These are phyloP conservation scores for Calophaca sinica DNA, from an alignment of 306 rosid species.

Conservation along the genomic window DNA sequence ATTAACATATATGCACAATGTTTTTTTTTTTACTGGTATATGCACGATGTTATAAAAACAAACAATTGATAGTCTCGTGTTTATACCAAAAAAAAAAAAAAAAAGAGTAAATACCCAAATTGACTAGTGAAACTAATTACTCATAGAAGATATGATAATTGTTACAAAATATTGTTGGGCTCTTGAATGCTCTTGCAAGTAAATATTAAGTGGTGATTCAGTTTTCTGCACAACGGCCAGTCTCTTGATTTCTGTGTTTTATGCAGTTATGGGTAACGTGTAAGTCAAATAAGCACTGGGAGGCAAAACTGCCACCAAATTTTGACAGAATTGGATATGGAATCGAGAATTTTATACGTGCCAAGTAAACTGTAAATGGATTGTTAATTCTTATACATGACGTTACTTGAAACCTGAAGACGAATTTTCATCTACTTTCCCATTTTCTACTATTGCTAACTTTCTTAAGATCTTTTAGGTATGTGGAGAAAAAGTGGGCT, in stretches of 20 bases:
- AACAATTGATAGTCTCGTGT: too few relatives aligned
- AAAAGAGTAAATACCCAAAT: too few relatives aligned
- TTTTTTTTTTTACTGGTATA: too few relatives aligned
- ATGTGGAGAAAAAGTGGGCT: slow-evolving; percentile 77
- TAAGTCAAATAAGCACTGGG: slow-evolving; percentile 82
- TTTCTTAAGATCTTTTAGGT: slow-evolving; percentile 62
- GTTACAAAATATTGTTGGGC: too few relatives aligned
- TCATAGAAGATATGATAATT: too few relatives aligned
- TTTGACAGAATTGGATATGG: slow-evolving; percentile 59
- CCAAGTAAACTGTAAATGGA: slow-evolving; percentile 64
- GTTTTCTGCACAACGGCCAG: too few relatives aligned
- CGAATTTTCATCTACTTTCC: slow-evolving; percentile 35
- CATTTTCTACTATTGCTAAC: slow-evolving; percentile 39
- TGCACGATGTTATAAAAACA: too few relatives aligned
- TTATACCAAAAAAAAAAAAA: too few relatives aligned
- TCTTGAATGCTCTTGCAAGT: too few relatives aligned
- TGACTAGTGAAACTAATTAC: too few relatives aligned
- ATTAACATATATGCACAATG: too few relatives aligned
- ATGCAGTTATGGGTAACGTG: slow-evolving; percentile 73
- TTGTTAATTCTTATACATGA: slow-evolving; percentile 45
- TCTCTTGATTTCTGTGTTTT: slow-evolving; percentile 5
- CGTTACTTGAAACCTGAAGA: slow-evolving; percentile 23
- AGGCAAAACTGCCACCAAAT: slow-evolving; percentile 67
- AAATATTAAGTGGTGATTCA: too few relatives aligned
- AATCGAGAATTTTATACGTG: slow-evolving; percentile 64